Base-by-base conservation (phyloP, 2,329 filamentous ascomycete genomes). In the Diaporthe citriasiana region DNA sequence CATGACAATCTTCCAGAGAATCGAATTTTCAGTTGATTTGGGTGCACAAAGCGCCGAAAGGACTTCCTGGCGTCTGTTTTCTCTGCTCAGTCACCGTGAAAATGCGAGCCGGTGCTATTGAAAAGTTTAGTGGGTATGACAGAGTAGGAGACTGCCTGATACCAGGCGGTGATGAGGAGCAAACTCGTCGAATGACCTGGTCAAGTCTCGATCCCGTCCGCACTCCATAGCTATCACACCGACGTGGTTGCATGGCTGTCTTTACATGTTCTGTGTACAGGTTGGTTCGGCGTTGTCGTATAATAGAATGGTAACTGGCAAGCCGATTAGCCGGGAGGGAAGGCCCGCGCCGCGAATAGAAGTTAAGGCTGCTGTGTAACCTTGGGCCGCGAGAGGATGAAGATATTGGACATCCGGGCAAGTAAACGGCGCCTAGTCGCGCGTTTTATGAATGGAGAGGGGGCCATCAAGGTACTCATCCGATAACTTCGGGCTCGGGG, bases 301-400 rank as follows among this genome's bases (percentile, higher is more conserved):
- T 5, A 35, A 35, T 30, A 30, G 7, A 33, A 30, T 19, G 22
- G 4, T 40, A 25, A 66, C 33, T 9, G 22, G n/a, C 30, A 60
- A 45, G 22, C 42, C 53, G 19, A 45, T 70, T 60, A 73, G 63
- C 60, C 45, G 45, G 63, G 50, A 73, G 71, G 71, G 65, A 73
- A 73, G 72, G 72, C 53, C 72, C 72, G 72, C 72, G 65, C 72
- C 72, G 72, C 59, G 15, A 56, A 33, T 22, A 22, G 8, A 15
- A 45, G 35, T 35, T 27, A 63, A 19, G 30, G 45, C 33, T 73
- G 71, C 30, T 40, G 42, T 70, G 63, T 50, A 68, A 60, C 71
- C 17, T 50, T 55, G 42, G 25, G 51, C n/a, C 33, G 38, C 51
- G 51, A 59, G 60, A 60, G 10, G 27, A 30, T 10, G 27, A 57